Percentiles rank a stretch among this genome's conserved stretches.
These are phyloP conservation scores for Solanum phureja DNA, from an alignment of 257 asterid genomes.

Conservation along the genomic window DNA sequence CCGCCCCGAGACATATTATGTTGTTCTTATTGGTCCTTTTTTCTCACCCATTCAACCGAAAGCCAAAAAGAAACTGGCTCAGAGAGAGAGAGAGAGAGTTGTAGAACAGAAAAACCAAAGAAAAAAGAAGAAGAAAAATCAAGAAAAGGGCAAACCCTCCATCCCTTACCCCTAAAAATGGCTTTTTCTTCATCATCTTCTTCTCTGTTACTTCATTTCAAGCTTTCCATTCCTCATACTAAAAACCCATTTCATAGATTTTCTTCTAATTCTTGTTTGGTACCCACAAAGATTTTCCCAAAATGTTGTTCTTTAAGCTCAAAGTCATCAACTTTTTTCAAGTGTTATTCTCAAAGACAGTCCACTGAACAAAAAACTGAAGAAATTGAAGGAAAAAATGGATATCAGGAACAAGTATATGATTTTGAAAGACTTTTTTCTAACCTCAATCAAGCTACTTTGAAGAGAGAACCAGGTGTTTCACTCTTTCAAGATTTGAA, in stretches of 20 bases:
- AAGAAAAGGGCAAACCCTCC: background rate
- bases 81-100: background rate
- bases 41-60: background rate
- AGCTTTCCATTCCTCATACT: background rate
- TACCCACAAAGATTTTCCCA: conserved; percentile 1
- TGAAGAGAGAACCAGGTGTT: conserved; percentile 81
- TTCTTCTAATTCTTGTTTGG: background rate
- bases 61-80: background rate
- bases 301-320: background rate
- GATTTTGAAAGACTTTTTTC: conserved; percentile 74
- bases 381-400: conserved; percentile 19
- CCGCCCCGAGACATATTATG: background rate
- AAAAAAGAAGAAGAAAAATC: background rate
- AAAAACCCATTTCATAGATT: background rate
- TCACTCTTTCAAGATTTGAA: background rate
- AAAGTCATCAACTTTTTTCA: conserved; percentile 15
- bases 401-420: conserved; percentile 13
- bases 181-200: conserved; percentile 17
- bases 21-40: too few species aligned
- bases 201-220: conserved; percentile 11
- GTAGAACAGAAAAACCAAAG: background rate
- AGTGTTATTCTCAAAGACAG: conserved; percentile 36
- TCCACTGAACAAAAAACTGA: conserved; percentile 19
- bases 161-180: background rate
- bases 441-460: conserved; percentile 68